These are phyloP conservation scores for Pythium rhizo-oryzae DNA, from an alignment of 352 stramenopile genomes.

Conservation along the genomic window DNA sequence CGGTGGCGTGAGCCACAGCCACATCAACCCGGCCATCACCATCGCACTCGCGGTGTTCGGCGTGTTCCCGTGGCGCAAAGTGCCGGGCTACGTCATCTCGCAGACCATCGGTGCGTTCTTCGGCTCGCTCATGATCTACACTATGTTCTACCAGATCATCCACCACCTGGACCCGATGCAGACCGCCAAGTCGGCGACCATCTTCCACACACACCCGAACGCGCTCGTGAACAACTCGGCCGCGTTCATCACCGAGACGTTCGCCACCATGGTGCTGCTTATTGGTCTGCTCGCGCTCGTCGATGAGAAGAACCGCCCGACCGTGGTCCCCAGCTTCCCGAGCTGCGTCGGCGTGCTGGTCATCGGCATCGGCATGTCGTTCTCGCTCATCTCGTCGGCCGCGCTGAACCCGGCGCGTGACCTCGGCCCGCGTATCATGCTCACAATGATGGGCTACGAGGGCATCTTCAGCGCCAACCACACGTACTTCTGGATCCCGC, in stretches of 20 bases:
- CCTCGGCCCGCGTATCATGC: slow-evolving; percentile 40
- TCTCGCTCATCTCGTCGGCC: slow-evolving; percentile 33
- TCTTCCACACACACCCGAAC: slow-evolving; percentile 44
- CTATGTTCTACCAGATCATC: slow-evolving; percentile 37
- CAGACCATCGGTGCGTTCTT: slow-evolving; percentile 35
- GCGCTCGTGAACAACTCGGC: slow-evolving; percentile 25
- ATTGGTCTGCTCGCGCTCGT: slow-evolving; percentile 29
- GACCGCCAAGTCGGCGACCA: slow-evolving; percentile 5
- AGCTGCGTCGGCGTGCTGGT: slow-evolving; percentile 30
- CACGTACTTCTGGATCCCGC: slow-evolving; percentile 45
- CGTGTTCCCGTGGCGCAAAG: slow-evolving; percentile 31
- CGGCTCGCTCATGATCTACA: slow-evolving; percentile 34
- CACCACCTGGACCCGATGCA: slow-evolving; percentile 29
- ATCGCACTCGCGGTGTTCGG: slow-evolving; percentile 31
- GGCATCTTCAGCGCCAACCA: slow-evolving; percentile 32
- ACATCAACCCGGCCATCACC: slow-evolving; percentile 52
- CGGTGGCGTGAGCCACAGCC: slow-evolving; percentile 36
- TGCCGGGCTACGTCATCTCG: slow-evolving; percentile 33
- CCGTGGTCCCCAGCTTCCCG: slow-evolving; percentile 29
- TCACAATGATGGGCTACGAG: slow-evolving; percentile 30
- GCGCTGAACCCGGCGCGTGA: slow-evolving; percentile 48
- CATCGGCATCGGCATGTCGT: slow-evolving; percentile 37
- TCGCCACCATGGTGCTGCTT: slow-evolving; percentile 31
- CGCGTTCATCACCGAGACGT: slow-evolving; percentile 37
- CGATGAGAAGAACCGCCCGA: slow-evolving; percentile 40